These are phyloP conservation scores for Capsicum baccatum DNA, from an alignment of 257 asterid species.

Conservation along the genomic window DNA sequence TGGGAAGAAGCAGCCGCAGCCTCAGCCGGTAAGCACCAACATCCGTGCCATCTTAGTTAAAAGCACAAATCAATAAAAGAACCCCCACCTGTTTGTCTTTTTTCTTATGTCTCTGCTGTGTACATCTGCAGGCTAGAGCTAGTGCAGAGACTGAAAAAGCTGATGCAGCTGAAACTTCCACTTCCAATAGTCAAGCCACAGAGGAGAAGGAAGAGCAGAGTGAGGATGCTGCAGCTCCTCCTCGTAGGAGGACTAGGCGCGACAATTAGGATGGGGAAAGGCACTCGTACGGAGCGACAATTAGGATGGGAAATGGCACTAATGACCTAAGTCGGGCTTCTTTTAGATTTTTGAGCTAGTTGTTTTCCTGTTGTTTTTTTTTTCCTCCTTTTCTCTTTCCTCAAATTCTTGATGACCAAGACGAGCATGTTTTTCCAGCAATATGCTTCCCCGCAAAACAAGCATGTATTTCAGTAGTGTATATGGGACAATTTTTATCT, in stretches of 20 bases:
- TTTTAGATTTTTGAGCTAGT: conserved; percentile 29
- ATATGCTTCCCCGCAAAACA: conserved; percentile 21
- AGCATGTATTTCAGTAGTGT: conserved; percentile 22
- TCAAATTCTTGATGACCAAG: conserved; percentile 2
- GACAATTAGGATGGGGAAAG: conserved; percentile 26
- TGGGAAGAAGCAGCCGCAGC: conserved; percentile 77
- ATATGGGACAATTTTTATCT: conserved; percentile 20
- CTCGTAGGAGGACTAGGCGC: conserved; percentile 33
- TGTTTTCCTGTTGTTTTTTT: neutral
- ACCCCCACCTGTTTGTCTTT: neutral
- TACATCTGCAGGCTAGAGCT: conserved; percentile 49
- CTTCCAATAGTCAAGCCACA: conserved; percentile 56
- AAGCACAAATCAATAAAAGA: neutral
- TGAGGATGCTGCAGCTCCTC: conserved; percentile 33
- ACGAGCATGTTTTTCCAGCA: neutral
- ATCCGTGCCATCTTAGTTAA: neutral
- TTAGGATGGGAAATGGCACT: neutral
- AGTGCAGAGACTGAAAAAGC: conserved; percentile 51
- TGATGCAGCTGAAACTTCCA: conserved; percentile 59
- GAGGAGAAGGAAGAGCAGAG: conserved; percentile 68
- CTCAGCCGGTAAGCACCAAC: conserved; percentile 45
- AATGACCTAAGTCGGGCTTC: neutral
- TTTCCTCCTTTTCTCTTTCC: neutral
- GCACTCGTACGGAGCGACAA: conserved; percentile 19
- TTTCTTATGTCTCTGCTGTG: neutral